Conservation (phyloP, 768 basidiomycete genomes). For the Lactifluus piperatus region DNA sequence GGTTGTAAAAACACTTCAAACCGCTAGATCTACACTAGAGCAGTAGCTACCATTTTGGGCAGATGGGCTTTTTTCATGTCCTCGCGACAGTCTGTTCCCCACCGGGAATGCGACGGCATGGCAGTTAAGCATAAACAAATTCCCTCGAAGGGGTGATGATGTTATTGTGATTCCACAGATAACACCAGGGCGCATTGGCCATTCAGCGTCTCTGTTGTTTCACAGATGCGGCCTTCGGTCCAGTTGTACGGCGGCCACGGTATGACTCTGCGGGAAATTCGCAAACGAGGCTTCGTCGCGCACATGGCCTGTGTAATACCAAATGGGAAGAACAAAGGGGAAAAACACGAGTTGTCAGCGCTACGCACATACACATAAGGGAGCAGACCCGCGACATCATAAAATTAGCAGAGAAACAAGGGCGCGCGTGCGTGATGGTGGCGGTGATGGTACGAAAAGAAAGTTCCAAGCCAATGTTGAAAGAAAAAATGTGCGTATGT, state of each 20-base stretch:
- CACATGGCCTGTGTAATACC: slow-evolving; percentile 13
- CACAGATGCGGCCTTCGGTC: neutral
- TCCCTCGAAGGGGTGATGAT: neutral
- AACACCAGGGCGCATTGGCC: neutral
- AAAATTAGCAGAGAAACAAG: neutral
- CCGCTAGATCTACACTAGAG: neutral
- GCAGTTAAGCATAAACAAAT: neutral
- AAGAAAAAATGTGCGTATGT: neutral
- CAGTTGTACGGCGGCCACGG: slow-evolving; percentile 14
- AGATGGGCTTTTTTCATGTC: no score
- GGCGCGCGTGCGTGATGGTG: neutral
- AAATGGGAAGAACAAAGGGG: neutral
- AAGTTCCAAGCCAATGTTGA: neutral
- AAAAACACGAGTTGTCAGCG: neutral
- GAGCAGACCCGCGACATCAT: neutral
- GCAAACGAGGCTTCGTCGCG: slow-evolving; percentile 10
- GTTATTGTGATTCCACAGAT: neutral
- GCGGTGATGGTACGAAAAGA: neutral
- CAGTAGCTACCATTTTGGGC: neutral
- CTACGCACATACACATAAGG: neutral
- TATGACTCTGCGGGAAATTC: slow-evolving; percentile 17
- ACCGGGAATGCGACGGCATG: neutral
- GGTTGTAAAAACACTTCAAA: neutral
- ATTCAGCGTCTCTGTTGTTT: neutral
- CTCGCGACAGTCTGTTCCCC: neutral